Evolutionary conservation across 148 eudicot species (phyloP), one percentile per base, ranked within the genome.

Genomic region (Fagopyrum esculentum): DNA sequence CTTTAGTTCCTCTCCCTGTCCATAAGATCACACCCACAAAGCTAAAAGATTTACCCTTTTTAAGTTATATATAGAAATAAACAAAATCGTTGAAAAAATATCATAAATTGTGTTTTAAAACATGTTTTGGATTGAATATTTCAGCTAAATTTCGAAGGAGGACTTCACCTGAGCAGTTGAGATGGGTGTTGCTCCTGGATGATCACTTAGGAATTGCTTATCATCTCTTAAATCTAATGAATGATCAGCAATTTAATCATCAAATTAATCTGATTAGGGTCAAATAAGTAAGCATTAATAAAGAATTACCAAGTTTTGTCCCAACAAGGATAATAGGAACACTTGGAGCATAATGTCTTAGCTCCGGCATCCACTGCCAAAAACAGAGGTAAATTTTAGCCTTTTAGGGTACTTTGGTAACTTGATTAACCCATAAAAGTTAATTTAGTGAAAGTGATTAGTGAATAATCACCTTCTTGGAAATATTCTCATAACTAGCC

Each of bases 401-500:
- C 43, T 8, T 64, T 63, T 13, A 43, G 43, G 43, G n/a, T 66
- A 40, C 68, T 26, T 61, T 61, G 40, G 57, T 4, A 61, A 61
- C 35, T 61, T 26, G 15, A 61, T 61, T 61, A 61, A 61, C 2
- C 68, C 68, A 29, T 13, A 61, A 61, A 61, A 19, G 3, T 26
- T 4, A 19, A 4, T 26, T 19, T 22, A 60, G 26, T 22, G 26
- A 40, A 1, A 19, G 40, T 56, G 61, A 61, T 61, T 10, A 26
- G 68, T 26, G 44, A 26, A 4, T 56, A 10, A 43, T 13, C 57
- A 91, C 97, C 97, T 91, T 91, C 80, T 91, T 91, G 77, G 79
- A 75, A 15, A 91, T 79, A 78, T 91, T 91, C 68, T 91, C 97
- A 76, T 83, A 91, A 81, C 97, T 91, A 78, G 97, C 90, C 83